A percentile compares a stretch with the other conserved stretches of the same genome.
These are phyloP conservation scores for Colletotrichum nymphaeae DNA, from an alignment of 2,329 filamentous ascomycete species.

Conservation along the genomic window DNA sequence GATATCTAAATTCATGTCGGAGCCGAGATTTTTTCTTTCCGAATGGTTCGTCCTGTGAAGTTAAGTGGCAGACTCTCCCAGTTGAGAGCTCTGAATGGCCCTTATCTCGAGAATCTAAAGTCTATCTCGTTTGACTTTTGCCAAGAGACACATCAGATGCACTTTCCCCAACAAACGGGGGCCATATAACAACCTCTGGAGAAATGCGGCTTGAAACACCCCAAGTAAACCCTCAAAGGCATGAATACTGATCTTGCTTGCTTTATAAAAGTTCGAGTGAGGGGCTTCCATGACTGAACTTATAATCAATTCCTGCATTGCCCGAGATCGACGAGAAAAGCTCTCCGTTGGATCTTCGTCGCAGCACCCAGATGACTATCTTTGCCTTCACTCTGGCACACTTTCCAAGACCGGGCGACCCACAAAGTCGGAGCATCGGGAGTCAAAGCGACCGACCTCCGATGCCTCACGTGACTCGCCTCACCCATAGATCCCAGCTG, in stretches of 20 bases:
- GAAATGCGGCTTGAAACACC: slow-evolving; percentile 17
- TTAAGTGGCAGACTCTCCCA: neutral
- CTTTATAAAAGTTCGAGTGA: neutral
- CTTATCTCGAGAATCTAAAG: neutral
- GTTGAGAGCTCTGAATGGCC: neutral
- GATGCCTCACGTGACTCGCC: neutral
- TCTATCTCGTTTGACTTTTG: neutral
- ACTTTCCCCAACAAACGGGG: neutral
- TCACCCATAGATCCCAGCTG: neutral
- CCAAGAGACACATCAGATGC: slow-evolving; percentile 1
- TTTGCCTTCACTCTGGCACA: too few species aligned
- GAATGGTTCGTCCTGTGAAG: neutral
- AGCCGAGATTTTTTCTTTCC: neutral
- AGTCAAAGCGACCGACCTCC: neutral
- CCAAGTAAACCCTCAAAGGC: slow-evolving; percentile 2
- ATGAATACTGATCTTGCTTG: neutral
- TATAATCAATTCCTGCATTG: neutral
- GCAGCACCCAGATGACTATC: neutral
- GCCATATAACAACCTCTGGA: neutral
- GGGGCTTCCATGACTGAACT: neutral
- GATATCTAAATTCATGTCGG: neutral
- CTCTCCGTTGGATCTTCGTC: neutral
- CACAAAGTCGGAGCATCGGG: neutral
- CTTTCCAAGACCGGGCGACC: neutral
- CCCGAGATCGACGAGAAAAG: neutral